These are phyloP conservation scores for Neofusicoccum cordaticola DNA, from an alignment of 2,329 filamentous ascomycete species.

Conservation along the genomic window DNA sequence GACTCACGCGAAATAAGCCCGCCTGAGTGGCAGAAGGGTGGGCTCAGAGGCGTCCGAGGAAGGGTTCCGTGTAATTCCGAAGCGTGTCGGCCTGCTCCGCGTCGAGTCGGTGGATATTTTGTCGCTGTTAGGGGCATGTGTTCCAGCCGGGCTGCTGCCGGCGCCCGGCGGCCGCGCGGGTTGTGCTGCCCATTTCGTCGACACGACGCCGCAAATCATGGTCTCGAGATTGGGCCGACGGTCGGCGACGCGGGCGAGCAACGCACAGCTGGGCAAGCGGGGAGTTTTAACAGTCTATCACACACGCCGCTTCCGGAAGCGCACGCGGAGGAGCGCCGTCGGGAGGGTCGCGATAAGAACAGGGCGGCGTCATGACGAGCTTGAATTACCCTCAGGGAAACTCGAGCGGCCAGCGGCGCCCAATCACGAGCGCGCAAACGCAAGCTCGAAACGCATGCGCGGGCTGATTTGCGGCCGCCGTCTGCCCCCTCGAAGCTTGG, in stretches of 20 bases:
- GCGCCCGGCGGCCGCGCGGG: conserved; percentile 3
- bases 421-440: neutral
- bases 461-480: conserved; percentile 8
- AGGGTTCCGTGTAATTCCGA: conserved; percentile 7
- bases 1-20: conserved; percentile 32
- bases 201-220: conserved; percentile 3
- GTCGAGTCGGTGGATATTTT: conserved; percentile 4
- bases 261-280: conserved; percentile 9
- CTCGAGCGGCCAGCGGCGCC: conserved; percentile 5
- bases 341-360: conserved; percentile 16
- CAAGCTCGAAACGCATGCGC: neutral
- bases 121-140: conserved; percentile 11
- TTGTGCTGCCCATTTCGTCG: conserved; percentile 4
- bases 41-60: neutral
- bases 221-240: neutral
- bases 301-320: conserved; percentile 6
- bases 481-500: conserved; percentile 7
- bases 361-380: conserved; percentile 15
- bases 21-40: neutral
- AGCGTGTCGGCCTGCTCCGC: conserved; percentile 4
- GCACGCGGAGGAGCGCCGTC: conserved; percentile 5
- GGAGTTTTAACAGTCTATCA: conserved; percentile 11
- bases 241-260: neutral
- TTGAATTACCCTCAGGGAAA: conserved; percentile 16
- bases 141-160: neutral